Conservation (phyloP, 495 filamentous ascomycete genomes). For the Cercophora sp. region DNA sequence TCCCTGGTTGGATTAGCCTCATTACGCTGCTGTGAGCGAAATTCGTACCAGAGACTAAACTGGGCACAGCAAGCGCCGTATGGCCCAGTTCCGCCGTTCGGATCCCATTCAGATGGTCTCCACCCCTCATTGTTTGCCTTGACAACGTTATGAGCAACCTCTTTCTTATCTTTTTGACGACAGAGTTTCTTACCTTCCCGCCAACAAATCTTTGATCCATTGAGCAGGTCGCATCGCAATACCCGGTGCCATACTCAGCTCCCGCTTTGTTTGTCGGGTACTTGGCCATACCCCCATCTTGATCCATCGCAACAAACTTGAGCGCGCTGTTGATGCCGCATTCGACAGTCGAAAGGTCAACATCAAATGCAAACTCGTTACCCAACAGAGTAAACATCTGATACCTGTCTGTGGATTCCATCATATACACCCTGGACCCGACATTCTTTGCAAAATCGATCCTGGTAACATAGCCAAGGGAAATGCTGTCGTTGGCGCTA, state of each 20-base stretch:
- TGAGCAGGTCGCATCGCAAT: slow-evolving; percentile 54
- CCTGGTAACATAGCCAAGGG: slow-evolving; percentile 48
- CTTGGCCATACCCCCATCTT: slow-evolving; percentile 46
- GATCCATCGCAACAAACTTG: slow-evolving; percentile 52
- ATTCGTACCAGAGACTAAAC: slow-evolving; percentile 58
- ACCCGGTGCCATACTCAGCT: slow-evolving; percentile 54
- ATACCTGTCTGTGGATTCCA: slow-evolving; percentile 45
- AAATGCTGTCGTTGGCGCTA: slow-evolving; percentile 31
- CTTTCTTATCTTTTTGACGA: no score
- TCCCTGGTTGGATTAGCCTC: no score
- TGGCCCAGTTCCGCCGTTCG: not conserved
- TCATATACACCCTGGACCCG: slow-evolving; percentile 49
- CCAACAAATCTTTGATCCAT: slow-evolving; percentile 39
- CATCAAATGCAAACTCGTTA: slow-evolving; percentile 55
- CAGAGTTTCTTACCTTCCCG: no score
- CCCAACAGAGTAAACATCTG: slow-evolving; percentile 49
- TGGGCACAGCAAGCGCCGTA: slow-evolving; percentile 64
- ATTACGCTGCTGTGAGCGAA: no score
- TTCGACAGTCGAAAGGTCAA: slow-evolving; percentile 42
- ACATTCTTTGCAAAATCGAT: slow-evolving; percentile 39
- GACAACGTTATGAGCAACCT: no score
- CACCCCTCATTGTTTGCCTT: slow-evolving; percentile 54
- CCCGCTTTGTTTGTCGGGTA: slow-evolving; percentile 48
- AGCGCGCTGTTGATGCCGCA: slow-evolving; percentile 54
- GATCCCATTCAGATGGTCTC: slow-evolving; percentile 39